Percentiles rank a stretch among this genome's conserved stretches.
Conservation (phyloP, 1,284 basidiomycete genomes). For the Agaricales sp. region DNA sequence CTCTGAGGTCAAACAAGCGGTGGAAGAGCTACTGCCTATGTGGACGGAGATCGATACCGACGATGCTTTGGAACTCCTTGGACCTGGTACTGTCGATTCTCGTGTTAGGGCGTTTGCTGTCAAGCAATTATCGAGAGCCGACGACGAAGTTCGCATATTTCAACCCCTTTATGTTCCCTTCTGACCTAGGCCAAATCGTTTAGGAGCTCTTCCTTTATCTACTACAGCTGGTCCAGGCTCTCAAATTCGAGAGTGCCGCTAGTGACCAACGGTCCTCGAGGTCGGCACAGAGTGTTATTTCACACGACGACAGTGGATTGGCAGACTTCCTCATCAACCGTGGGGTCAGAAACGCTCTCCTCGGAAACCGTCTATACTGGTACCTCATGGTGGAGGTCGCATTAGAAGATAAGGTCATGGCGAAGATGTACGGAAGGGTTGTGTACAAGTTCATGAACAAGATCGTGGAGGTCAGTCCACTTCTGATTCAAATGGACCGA, state of each 20-base stretch:
- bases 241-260: slow-evolving; percentile 85
- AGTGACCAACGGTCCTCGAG: slow-evolving; percentile 60
- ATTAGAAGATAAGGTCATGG: slow-evolving; percentile 70
- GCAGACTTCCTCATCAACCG: slow-evolving; percentile 87
- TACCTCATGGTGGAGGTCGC: slow-evolving; percentile 93
- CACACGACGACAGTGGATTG: slow-evolving; percentile 76
- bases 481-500: not conserved
- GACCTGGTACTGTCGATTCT: slow-evolving; percentile 84
- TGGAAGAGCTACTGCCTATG: slow-evolving; percentile 89
- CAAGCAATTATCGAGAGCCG: slow-evolving; percentile 80
- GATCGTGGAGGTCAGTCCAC: slow-evolving; percentile 61
- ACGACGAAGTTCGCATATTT: slow-evolving; percentile 74
- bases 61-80: slow-evolving; percentile 91
- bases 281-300: slow-evolving; percentile 59
- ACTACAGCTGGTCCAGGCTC: slow-evolving; percentile 92
- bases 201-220: slow-evolving; percentile 91
- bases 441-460: slow-evolving; percentile 83
- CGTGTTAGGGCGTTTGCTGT: slow-evolving; percentile 93
- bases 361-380: slow-evolving; percentile 95
- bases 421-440: slow-evolving; percentile 88
- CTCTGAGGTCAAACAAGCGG: slow-evolving; percentile 94
- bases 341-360: slow-evolving; percentile 71
- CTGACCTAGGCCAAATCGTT: not conserved
- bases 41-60: slow-evolving; percentile 98
- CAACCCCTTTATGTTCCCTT: slow-evolving; percentile 2